A percentile compares a stretch with the other conserved stretches of the same genome.
Evolutionary conservation across 805 yeast genomes (phyloP).

Genomic region (Yarrowia sp.): DNA sequence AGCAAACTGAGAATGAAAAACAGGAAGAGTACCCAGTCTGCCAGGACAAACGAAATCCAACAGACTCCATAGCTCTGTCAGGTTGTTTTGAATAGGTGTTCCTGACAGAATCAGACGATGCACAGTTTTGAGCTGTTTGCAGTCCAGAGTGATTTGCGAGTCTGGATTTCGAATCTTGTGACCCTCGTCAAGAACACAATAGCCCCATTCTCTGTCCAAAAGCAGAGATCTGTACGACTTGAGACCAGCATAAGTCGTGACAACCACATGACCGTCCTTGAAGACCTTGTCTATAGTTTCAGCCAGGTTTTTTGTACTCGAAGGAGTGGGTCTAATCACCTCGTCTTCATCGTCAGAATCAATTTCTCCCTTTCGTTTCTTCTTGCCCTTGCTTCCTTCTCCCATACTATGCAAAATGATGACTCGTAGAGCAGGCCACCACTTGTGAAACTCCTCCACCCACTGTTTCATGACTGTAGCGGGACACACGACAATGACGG

Average conservation of each 20-base stretch:
- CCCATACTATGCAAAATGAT: conserved; percentile 91
- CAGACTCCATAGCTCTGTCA: conserved; percentile 88
- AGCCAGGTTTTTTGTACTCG: conserved; percentile 43
- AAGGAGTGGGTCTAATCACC: conserved; percentile 26
- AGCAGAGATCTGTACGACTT: conserved; percentile 61
- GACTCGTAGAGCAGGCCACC: conserved; percentile 97
- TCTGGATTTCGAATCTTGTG: conserved; percentile 96
- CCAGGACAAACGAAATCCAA: conserved; percentile 97
- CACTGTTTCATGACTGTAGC: conserved; percentile 95
- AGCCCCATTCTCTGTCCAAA: conserved; percentile 77
- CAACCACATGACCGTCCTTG: conserved; percentile 71
- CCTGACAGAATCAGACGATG: conserved; percentile 88
- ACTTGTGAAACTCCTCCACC: conserved; percentile 92
- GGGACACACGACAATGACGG: conserved; percentile 86
- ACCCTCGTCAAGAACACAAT: conserved; percentile 90
- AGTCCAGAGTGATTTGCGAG: conserved; percentile 75
- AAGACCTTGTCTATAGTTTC: conserved; percentile 56
- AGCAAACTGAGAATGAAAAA: conserved; percentile 88
- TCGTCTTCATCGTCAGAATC: neutral
- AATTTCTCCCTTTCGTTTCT: conserved; percentile 26
- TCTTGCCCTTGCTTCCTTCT: conserved; percentile 60
- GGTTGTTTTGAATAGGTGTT: conserved; percentile 93
- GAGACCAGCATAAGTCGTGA: conserved; percentile 90
- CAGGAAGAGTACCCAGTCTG: conserved; percentile 87
- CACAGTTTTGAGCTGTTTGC: conserved; percentile 81